phyloP scores from a whole-genome alignment of 2,329 filamentous ascomycete genomes.

The Aquanectria penicillioides region DNA sequence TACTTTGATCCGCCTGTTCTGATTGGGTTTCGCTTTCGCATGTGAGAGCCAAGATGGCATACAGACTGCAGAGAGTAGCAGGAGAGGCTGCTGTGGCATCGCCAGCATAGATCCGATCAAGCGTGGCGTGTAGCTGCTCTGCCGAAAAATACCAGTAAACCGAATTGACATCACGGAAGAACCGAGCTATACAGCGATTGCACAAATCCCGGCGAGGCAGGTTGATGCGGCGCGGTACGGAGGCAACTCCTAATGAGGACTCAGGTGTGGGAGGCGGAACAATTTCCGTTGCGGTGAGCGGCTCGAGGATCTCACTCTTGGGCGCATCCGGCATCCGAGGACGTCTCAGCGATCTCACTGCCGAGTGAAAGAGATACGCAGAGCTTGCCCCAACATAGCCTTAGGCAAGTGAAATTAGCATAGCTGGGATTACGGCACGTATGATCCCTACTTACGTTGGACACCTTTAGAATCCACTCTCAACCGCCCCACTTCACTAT shows the following conservation, averaged over 20 bases:
- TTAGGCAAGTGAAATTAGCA: neutral
- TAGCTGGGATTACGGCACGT: no score
- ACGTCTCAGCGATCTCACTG: slow-evolving; percentile 14
- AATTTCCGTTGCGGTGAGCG: slow-evolving; percentile 13
- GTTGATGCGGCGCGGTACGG: slow-evolving; percentile 14
- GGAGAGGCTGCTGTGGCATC: slow-evolving; percentile 16
- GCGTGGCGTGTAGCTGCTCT: slow-evolving; percentile 10
- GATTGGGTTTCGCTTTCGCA: slow-evolving; percentile 17
- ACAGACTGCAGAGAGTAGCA: slow-evolving; percentile 12
- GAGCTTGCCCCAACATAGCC: slow-evolving; percentile 18
- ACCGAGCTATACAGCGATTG: slow-evolving; percentile 12
- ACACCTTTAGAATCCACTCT: slow-evolving; percentile 16
- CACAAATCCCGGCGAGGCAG: slow-evolving; percentile 16
- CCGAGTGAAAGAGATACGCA: slow-evolving; percentile 19
- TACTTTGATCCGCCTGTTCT: slow-evolving; percentile 6
- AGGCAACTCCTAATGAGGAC: slow-evolving; percentile 10
- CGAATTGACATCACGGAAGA: slow-evolving; percentile 20
- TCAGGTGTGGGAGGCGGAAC: slow-evolving; percentile 21
- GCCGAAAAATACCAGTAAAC: slow-evolving; percentile 25
- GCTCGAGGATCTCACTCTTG: slow-evolving; percentile 17
- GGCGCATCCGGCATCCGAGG: slow-evolving; percentile 13
- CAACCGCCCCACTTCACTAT: slow-evolving; percentile 11
- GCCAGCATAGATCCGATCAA: slow-evolving; percentile 22
- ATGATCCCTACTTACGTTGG: slow-evolving; percentile 12
- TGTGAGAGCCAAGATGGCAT: slow-evolving; percentile 20